These are phyloP conservation scores for Senna tora DNA, from an alignment of 306 rosid species.

Conservation along the genomic window DNA sequence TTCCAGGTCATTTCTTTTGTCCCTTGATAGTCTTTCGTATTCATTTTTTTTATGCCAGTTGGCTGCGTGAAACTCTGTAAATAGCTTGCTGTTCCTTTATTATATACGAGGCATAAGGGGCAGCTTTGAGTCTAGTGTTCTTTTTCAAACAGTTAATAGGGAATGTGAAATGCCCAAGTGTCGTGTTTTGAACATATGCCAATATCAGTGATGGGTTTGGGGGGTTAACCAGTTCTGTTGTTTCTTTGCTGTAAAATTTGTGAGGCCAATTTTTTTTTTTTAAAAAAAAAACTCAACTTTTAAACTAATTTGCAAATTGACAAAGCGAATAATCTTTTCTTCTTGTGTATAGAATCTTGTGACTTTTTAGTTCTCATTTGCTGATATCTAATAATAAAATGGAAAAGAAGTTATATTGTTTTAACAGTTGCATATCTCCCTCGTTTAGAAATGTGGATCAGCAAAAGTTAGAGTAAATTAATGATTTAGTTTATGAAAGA, in stretches of 20 bases:
- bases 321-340: too few species aligned
- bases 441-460: not conserved
- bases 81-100: conserved; percentile 59
- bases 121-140: conserved; percentile 49
- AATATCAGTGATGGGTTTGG: conserved; percentile 12
- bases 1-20: conserved; percentile 42
- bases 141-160: conserved; percentile 31
- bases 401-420: not conserved
- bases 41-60: conserved; percentile 52
- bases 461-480: too few species aligned
- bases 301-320: too few species aligned
- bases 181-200: conserved; percentile 34
- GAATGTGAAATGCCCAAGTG: conserved; percentile 35
- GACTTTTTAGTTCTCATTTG: not conserved
- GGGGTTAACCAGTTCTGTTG: not conserved
- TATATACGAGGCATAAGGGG: conserved; percentile 44
- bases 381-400: not conserved
- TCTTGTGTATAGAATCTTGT: too few species aligned
- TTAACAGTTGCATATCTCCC: not conserved
- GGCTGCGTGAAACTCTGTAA: conserved; percentile 66
- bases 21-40: conserved; percentile 40
- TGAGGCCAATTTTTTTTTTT: not conserved
- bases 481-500: too few species aligned
- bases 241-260: conserved; percentile 6
- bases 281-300: not conserved